phyloP scores from a whole-genome alignment of 2,329 filamentous ascomycete species.

The Hypoxylon sp. region DNA sequence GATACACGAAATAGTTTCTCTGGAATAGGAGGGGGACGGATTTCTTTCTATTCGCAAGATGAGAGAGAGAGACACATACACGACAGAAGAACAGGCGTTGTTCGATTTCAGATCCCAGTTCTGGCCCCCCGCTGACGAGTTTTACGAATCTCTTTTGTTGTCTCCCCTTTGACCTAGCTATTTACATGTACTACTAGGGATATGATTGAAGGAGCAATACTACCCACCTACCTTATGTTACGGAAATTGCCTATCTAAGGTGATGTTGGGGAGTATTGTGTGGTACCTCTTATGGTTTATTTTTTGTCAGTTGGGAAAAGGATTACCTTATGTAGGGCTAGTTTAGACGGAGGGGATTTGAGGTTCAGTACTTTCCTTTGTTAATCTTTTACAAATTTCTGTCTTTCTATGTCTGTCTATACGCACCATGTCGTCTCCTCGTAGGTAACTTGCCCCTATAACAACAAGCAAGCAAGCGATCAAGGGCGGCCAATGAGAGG shows the following conservation, averaged over 20 bases:
- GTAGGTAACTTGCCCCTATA: not conserved
- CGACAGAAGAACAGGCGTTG: conserved; percentile 7
- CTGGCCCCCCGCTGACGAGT: not conserved
- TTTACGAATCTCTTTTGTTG: conserved; percentile 4
- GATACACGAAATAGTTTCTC: not conserved
- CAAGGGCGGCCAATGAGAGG: conserved; percentile 1
- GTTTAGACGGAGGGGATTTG: not conserved
- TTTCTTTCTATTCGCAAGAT: conserved; percentile 1
- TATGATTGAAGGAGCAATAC: not conserved
- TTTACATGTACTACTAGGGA: conserved; percentile 9
- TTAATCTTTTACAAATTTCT: not conserved
- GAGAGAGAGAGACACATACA: not conserved
- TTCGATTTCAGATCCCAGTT: not conserved
- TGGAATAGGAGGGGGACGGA: not conserved
- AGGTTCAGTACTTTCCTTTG: not conserved
- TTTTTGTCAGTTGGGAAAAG: not conserved
- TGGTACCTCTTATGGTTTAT: not conserved
- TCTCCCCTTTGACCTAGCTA: not conserved
- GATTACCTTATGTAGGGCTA: not conserved
- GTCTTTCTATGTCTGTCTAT: not conserved
- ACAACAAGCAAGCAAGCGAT: not conserved
- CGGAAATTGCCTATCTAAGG: not conserved
- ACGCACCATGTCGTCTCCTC: not conserved
- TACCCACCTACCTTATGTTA: not conserved
- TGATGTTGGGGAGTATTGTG: not conserved